phyloP scores from a whole-genome alignment of 306 rosid species.

The Mimosa bimucronata region DNA sequence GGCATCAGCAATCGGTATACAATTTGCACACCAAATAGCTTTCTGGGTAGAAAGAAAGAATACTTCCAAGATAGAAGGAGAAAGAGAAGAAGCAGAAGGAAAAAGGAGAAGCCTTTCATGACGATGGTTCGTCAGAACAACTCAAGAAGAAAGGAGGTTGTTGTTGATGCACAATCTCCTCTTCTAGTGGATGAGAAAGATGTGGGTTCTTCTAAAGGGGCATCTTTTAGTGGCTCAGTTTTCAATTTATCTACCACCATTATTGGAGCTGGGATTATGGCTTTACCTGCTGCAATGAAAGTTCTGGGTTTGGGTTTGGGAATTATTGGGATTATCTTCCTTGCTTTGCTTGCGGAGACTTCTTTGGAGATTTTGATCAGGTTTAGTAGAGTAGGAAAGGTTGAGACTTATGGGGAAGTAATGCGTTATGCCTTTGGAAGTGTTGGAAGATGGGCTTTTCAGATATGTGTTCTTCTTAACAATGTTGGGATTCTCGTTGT shows the following conservation, averaged over 20 bases:
- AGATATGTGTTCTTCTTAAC: conserved; percentile 56
- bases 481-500: conserved; percentile 71
- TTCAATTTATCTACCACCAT: conserved; percentile 70
- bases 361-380: conserved; percentile 62
- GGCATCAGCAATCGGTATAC: neutral
- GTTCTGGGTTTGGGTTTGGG: conserved; percentile 63
- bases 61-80: neutral
- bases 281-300: conserved; percentile 74
- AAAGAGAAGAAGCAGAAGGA: conserved; percentile 7
- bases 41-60: no score
- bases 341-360: conserved; percentile 56
- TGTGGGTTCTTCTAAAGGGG: conserved; percentile 32
- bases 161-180: conserved; percentile 31
- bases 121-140: conserved; percentile 13
- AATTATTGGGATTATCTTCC: conserved; percentile 46
- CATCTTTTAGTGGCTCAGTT: conserved; percentile 58
- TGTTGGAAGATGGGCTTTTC: conserved; percentile 50
- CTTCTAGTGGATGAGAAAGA: conserved; percentile 34
- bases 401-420: conserved; percentile 47
- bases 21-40: neutral
- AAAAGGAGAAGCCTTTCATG: conserved; percentile 23
- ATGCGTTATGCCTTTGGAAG: conserved; percentile 65
- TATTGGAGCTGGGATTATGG: conserved; percentile 83
- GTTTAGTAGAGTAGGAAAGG: conserved; percentile 55
- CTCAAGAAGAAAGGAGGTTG: conserved; percentile 20